A percentile compares a stretch with the other conserved stretches of the same genome.
These are phyloP conservation scores for Fusarium sp. DNA, from an alignment of 2,329 filamentous ascomycete species.

Conservation along the genomic window DNA sequence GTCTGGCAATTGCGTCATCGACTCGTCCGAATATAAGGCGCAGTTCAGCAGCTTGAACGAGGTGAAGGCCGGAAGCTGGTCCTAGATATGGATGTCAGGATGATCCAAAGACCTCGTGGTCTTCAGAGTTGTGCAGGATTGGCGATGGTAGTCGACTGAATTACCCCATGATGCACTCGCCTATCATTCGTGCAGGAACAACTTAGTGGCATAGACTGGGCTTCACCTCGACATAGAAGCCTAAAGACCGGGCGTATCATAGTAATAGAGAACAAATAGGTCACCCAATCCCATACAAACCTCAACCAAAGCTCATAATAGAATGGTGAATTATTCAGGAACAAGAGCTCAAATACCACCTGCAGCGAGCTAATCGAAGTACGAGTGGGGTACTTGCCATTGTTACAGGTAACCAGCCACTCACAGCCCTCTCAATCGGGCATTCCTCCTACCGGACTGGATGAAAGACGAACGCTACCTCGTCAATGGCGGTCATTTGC, in stretches of 20 bases:
- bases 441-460: neutral
- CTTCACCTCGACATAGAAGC: neutral
- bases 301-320: neutral
- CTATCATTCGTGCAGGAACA: neutral
- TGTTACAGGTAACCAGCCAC: slow-evolving; percentile 27
- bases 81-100: neutral
- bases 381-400: too few species aligned
- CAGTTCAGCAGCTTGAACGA: slow-evolving; percentile 46
- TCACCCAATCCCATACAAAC: neutral
- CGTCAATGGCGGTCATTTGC: slow-evolving; percentile 5
- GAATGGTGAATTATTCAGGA: neutral
- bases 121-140: slow-evolving; percentile 1
- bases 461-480: slow-evolving; percentile 8
- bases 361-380: neutral
- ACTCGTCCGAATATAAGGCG: slow-evolving; percentile 45
- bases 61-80: neutral
- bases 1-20: slow-evolving; percentile 40
- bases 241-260: neutral
- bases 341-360: slow-evolving; percentile 12
- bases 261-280: neutral
- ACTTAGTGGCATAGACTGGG: neutral
- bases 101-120: slow-evolving; percentile 10
- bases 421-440: slow-evolving; percentile 20
- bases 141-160: slow-evolving; percentile 13
- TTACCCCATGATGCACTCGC: neutral